Evolutionary conservation across 1,284 basidiomycete species (phyloP).

Genomic region (Boletus sp.): DNA sequence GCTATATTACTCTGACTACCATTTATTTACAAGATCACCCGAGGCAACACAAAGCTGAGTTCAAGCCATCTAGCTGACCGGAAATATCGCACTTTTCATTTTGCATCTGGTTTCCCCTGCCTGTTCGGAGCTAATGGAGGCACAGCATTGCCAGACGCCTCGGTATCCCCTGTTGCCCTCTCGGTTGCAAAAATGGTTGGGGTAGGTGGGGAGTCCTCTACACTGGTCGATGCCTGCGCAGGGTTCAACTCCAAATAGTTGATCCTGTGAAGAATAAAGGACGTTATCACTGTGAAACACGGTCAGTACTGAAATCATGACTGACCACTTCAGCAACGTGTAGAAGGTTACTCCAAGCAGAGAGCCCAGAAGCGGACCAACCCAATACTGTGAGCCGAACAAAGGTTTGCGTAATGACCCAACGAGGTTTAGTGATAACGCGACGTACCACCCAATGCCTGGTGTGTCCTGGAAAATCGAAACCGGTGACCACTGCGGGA

Average conservation of each 20-base stretch:
- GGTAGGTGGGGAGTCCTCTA: slow-evolving; percentile 24
- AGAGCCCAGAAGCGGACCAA: slow-evolving; percentile 59
- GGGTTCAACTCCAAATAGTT: slow-evolving; percentile 32
- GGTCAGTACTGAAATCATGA: slow-evolving; percentile 7
- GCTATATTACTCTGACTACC: neutral
- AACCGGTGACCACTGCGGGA: slow-evolving; percentile 64
- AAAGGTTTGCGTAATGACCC: neutral
- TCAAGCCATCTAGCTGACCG: neutral
- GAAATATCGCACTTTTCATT: neutral
- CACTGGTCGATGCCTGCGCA: slow-evolving; percentile 29
- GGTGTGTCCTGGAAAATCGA: slow-evolving; percentile 36
- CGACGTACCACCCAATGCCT: slow-evolving; percentile 60
- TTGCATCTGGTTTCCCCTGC: neutral
- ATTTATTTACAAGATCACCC: neutral
- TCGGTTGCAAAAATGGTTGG: slow-evolving; percentile 15
- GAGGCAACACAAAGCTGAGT: neutral
- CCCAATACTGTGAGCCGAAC: slow-evolving; percentile 45
- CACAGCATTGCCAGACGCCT: neutral
- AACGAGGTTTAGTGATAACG: neutral
- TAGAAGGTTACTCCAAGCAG: slow-evolving; percentile 58
- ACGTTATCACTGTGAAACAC: neutral
- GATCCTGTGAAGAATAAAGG: slow-evolving; percentile 16
- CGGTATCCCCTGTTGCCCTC: slow-evolving; percentile 4
- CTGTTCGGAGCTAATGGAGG: neutral
- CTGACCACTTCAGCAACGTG: slow-evolving; percentile 53